A percentile compares a stretch with the other conserved stretches of the same genome.
phyloP scores from a whole-genome alignment of 2,329 filamentous ascomycete species.

The Bipolaris victoriae region DNA sequence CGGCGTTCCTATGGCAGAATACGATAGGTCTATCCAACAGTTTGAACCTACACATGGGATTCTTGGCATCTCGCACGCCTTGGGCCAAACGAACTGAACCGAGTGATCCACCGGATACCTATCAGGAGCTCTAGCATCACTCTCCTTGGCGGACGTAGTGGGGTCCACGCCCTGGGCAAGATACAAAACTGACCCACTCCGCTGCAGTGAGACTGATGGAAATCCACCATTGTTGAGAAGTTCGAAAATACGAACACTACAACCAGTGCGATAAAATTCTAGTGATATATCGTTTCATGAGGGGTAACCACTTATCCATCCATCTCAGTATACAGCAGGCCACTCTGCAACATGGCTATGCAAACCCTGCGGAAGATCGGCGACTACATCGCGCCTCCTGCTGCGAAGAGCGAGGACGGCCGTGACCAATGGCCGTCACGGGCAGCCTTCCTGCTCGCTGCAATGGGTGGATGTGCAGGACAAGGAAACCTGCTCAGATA shows the following conservation, averaged over 20 bases:
- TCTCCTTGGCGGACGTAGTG: slow-evolving; percentile 27
- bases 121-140: slow-evolving; percentile 7
- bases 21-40: slow-evolving; percentile 3
- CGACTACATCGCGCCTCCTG: slow-evolving; percentile 43
- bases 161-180: slow-evolving; percentile 8
- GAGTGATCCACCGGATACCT: not conserved
- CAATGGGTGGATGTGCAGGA: slow-evolving; percentile 65
- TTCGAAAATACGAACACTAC: not conserved
- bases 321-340: not conserved
- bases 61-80: slow-evolving; percentile 2
- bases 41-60: slow-evolving; percentile 1
- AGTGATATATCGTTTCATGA: not conserved
- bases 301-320: slow-evolving; percentile 1
- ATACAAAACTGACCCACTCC: slow-evolving; percentile 25
- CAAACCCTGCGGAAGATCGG: slow-evolving; percentile 30
- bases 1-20: not conserved
- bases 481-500: slow-evolving; percentile 65
- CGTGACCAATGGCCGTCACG: slow-evolving; percentile 63
- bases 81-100: slow-evolving; percentile 8
- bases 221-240: not conserved
- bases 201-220: not conserved
- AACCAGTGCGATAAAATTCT: not conserved
- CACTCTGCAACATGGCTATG: slow-evolving; percentile 20
- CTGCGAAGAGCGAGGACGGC: slow-evolving; percentile 49
- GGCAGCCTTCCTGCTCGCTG: slow-evolving; percentile 62